These are phyloP conservation scores for Picea sitchensis DNA, from an alignment of 75 land plant genomes.

Conservation along the genomic window DNA sequence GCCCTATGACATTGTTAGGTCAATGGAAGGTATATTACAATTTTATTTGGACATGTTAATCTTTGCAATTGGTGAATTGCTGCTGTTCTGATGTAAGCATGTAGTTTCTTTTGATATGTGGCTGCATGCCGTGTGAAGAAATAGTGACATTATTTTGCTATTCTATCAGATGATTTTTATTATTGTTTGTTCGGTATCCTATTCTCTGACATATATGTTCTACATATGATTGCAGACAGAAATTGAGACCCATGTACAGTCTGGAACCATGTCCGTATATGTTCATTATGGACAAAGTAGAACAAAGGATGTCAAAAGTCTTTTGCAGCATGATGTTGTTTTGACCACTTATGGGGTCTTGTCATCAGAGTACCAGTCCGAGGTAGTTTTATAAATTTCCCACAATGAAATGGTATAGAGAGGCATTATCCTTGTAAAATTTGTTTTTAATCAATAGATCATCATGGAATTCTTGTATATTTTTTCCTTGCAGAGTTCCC, in stretches of 20 bases:
- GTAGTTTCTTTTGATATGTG: no score
- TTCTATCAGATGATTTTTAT: neutral
- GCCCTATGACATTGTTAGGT: constrained; percentile 93
- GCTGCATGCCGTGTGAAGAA: no score
- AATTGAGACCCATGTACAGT: constrained; percentile 60
- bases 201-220: neutral
- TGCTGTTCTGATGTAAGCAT: no score
- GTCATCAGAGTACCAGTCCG: constrained; percentile 35
- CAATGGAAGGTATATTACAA: constrained; percentile 81
- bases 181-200: neutral
- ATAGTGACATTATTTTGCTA: no score
- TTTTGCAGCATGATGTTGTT: constrained; percentile 64
- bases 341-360: constrained; percentile 87
- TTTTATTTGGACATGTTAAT: no score
- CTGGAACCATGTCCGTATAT: constrained; percentile 60
- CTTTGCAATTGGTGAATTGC: no score
- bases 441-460: neutral
- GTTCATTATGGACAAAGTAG: constrained; percentile 72
- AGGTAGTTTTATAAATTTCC: neutral
- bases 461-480: no score
- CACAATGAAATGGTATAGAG: neutral
- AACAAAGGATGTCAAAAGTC: constrained; percentile 32
- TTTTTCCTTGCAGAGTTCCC: constrained; percentile 10
- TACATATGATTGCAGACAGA: constrained; percentile 49
- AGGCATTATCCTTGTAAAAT: neutral